A percentile compares a stretch with the other conserved stretches of the same genome.
phyloP scores from a whole-genome alignment of 2,329 filamentous ascomycete species.

The Xylariaceae sp. region DNA sequence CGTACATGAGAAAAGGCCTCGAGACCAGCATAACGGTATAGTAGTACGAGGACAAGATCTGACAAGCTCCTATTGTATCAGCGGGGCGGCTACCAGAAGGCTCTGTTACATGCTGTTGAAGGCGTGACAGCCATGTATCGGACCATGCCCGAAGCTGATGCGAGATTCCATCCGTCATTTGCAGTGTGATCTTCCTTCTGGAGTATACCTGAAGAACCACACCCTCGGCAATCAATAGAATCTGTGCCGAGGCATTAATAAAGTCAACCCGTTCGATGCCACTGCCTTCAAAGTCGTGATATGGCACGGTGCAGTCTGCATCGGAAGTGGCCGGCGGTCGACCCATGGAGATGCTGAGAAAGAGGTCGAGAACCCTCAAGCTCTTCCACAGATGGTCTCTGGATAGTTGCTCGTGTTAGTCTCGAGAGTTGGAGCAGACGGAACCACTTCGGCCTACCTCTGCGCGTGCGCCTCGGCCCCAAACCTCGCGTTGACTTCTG shows the following conservation, averaged over 20 bases:
- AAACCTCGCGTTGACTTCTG: constrained; percentile 50
- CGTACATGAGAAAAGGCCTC: constrained; percentile 52
- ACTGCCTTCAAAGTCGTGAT: constrained; percentile 31
- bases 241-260: constrained; percentile 48
- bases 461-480: constrained; percentile 38
- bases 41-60: constrained; percentile 49
- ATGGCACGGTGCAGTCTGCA: constrained; percentile 50
- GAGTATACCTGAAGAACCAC: constrained; percentile 51
- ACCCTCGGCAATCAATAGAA: constrained; percentile 46
- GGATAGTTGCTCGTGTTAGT: constrained; percentile 2
- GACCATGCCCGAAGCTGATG: constrained; percentile 50
- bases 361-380: constrained; percentile 46
- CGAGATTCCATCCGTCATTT: constrained; percentile 50
- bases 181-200: constrained; percentile 46
- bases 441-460: no score
- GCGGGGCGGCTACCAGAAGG: constrained; percentile 20
- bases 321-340: constrained; percentile 50
- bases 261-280: constrained; percentile 39
- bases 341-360: constrained; percentile 50
- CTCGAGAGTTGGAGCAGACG: no score
- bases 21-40: constrained; percentile 56
- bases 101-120: constrained; percentile 30
- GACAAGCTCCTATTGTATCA: constrained; percentile 42
- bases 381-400: constrained; percentile 50
- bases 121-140: constrained; percentile 39